These are phyloP conservation scores for Curvularia spicifera DNA, from an alignment of 2,329 filamentous ascomycete species.

Conservation along the genomic window DNA sequence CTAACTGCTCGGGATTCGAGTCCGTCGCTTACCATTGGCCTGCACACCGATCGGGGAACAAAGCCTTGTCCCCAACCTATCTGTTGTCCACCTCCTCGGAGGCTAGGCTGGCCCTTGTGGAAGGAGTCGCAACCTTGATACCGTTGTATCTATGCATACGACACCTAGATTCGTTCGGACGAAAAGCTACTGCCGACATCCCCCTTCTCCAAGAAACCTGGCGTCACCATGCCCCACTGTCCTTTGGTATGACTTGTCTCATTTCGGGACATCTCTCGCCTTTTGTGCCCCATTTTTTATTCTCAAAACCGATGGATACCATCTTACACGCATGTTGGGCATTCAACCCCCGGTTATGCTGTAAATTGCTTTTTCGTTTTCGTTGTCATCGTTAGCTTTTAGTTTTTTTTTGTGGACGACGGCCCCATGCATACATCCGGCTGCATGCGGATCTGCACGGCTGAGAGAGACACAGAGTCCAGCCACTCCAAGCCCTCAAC, in stretches of 20 bases:
- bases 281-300: not conserved
- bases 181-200: not conserved
- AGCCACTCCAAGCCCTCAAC: not conserved
- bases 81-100: not conserved
- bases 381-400: not conserved
- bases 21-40: constrained; percentile 11
- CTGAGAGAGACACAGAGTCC: not conserved
- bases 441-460: constrained; percentile 5
- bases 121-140: not conserved
- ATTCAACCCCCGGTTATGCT: not conserved
- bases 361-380: not conserved
- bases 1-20: not conserved
- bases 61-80: not conserved
- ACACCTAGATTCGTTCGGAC: not conserved
- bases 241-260: not conserved
- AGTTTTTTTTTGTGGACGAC: not conserved
- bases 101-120: not conserved
- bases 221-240: not conserved
- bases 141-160: no score
- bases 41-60: not conserved
- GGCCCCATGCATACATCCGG: constrained; percentile 2
- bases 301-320: not conserved
- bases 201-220: not conserved
- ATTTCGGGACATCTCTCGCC: not conserved
- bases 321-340: constrained; percentile 3